phyloP scores from a whole-genome alignment of 75 land plant species.

The Picea glauca region DNA sequence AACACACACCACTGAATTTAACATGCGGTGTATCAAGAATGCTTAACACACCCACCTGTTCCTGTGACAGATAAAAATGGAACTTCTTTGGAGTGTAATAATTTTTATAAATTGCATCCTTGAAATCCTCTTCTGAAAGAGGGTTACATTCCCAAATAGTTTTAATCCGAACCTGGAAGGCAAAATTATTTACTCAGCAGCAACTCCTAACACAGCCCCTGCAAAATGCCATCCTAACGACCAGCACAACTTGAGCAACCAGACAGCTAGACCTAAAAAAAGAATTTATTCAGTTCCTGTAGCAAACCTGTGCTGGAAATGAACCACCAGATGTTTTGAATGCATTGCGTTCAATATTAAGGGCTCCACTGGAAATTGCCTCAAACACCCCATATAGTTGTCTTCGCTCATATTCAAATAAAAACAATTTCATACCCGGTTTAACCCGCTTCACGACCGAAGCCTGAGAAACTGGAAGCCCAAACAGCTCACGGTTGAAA shows the following conservation, averaged over 20 bases:
- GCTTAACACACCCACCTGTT: slow-evolving; percentile 27
- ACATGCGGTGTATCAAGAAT: background rate
- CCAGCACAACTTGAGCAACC: background rate
- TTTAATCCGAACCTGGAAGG: slow-evolving; percentile 36
- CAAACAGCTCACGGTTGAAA: slow-evolving; percentile 38
- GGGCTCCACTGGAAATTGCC: slow-evolving; percentile 43
- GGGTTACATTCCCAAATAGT: slow-evolving; percentile 36
- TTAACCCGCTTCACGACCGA: slow-evolving; percentile 41
- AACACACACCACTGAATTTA: background rate
- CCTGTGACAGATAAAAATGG: slow-evolving; percentile 27
- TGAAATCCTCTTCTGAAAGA: slow-evolving; percentile 42
- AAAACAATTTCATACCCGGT: slow-evolving; percentile 63
- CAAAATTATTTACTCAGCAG: background rate
- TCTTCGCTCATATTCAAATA: slow-evolving; percentile 60
- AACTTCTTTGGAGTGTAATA: slow-evolving; percentile 41
- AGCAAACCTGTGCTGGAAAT: slow-evolving; percentile 61
- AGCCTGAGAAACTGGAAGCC: slow-evolving; percentile 40
- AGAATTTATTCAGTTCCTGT: background rate
- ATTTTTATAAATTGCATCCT: slow-evolving; percentile 43
- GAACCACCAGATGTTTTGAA: slow-evolving; percentile 30
- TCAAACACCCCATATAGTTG: slow-evolving; percentile 55
- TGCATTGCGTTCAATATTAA: slow-evolving; percentile 46
- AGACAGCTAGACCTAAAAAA: background rate
- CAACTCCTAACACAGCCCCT: background rate
- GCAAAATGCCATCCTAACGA: background rate